Conservation (phyloP, 345 rosid genomes). For the Barbarea vulgaris region DNA sequence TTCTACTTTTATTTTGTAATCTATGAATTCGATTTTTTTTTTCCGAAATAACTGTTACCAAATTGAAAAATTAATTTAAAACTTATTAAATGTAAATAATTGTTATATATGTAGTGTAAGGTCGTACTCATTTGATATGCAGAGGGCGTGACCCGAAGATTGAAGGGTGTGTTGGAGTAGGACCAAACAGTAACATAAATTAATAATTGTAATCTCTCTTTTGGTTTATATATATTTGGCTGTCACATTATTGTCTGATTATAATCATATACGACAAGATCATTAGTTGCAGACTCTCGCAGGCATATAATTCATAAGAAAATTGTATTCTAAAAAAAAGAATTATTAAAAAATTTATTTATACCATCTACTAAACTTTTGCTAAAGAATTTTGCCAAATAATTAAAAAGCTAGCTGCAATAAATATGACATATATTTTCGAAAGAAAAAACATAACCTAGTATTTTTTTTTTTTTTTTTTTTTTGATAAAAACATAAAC, state of each 20-base stretch:
- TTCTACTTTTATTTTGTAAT: too few species aligned
- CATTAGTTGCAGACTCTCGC: slow-evolving; percentile 27
- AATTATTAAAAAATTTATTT: not conserved
- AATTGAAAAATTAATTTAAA: not conserved
- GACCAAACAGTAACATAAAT: slow-evolving; percentile 34
- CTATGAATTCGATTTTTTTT: not conserved
- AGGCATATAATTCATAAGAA: slow-evolving; percentile 1
- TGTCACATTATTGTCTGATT: slow-evolving; percentile 41
- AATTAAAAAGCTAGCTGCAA: not conserved
- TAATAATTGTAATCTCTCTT: not conserved
- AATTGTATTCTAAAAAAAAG: not conserved
- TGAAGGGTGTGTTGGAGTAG: slow-evolving; percentile 30
- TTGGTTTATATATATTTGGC: slow-evolving; percentile 8
- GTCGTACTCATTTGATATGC: slow-evolving; percentile 28
- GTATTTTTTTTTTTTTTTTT: too few species aligned
- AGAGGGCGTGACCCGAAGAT: slow-evolving; percentile 34
- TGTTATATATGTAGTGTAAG: not conserved
- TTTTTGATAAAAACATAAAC: too few species aligned
- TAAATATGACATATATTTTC: not conserved
- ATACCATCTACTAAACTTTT: not conserved
- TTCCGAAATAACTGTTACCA: not conserved
- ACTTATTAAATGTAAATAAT: not conserved
- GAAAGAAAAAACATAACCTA: too few species aligned
- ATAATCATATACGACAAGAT: slow-evolving; percentile 39
- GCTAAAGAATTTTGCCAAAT: too few species aligned